These are phyloP conservation scores for Fraxinus pennsylvanica DNA, from an alignment of 257 asterid genomes.

Conservation along the genomic window DNA sequence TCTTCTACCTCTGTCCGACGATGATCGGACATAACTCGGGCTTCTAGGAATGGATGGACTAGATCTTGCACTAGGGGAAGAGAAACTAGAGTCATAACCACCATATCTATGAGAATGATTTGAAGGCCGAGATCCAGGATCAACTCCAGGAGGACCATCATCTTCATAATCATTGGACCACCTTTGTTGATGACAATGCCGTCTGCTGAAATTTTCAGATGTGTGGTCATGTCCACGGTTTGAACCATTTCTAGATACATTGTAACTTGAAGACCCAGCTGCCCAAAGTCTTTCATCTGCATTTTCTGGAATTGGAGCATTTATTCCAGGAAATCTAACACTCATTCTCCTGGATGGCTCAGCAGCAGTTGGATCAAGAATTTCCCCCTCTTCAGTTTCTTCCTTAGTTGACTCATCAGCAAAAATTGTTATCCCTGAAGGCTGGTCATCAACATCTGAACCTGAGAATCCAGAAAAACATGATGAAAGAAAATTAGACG, in stretches of 20 bases:
- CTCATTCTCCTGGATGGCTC: constrained; percentile 58
- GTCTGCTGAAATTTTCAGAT: constrained; percentile 34
- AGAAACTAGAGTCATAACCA: constrained; percentile 43
- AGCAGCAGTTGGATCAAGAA: constrained; percentile 39
- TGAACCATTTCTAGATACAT: constrained; percentile 39
- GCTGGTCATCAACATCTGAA: constrained; percentile 60
- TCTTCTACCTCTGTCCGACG: constrained; percentile 62
- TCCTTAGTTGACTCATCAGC: constrained; percentile 55
- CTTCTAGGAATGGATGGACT: constrained; percentile 46
- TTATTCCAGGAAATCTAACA: constrained; percentile 83
- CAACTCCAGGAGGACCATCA: constrained; percentile 83
- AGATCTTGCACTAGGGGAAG: constrained; percentile 42
- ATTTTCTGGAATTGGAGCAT: constrained; percentile 84
- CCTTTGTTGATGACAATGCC: constrained; percentile 26
- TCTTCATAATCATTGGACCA: constrained; percentile 54
- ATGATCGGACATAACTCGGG: constrained; percentile 55
- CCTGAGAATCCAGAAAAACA: constrained; percentile 33
- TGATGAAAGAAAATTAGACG: constrained; percentile 1
- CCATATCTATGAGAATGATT: constrained; percentile 48
- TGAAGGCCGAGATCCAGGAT: constrained; percentile 52
- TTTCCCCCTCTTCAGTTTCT: constrained; percentile 72
- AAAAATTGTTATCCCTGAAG: constrained; percentile 93
- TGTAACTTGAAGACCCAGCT: constrained; percentile 35
- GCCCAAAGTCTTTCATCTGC: constrained; percentile 80
- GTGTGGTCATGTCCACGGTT: constrained; percentile 43